Conservation (phyloP, 306 rosid genomes). For the Parietaria judaica region DNA sequence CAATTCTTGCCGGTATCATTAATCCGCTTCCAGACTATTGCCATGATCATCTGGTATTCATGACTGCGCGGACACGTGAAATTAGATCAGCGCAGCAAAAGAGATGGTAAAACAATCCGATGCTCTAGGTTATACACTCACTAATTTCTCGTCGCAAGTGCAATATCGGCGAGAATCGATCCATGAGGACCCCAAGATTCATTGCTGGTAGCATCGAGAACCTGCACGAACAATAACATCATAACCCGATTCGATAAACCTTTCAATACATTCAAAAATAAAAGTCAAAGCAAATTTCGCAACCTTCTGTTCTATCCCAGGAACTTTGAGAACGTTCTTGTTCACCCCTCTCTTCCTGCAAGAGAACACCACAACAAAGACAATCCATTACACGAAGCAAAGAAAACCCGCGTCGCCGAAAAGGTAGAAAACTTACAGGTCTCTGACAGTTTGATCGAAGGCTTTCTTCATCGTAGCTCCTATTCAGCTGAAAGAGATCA, state of each 20-base stretch:
- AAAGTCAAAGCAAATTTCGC: constrained; percentile 5
- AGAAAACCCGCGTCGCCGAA: not conserved
- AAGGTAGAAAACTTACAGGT: constrained; percentile 53
- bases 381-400: not conserved
- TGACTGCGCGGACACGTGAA: constrained; percentile 53
- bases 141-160: constrained; percentile 87
- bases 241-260: not conserved
- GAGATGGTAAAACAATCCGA: not conserved
- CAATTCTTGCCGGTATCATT: constrained; percentile 98
- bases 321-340: constrained; percentile 94
- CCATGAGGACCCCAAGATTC: constrained; percentile 99
- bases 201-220: constrained; percentile 98
- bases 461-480: constrained; percentile 72
- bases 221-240: constrained; percentile 32
- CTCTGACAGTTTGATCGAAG: constrained; percentile 94
- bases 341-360: constrained; percentile 95
- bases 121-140: constrained; percentile 30
- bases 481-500: not conserved
- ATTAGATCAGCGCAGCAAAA: not conserved
- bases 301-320: constrained; percentile 98
- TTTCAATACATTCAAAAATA: not conserved
- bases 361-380: constrained; percentile 10
- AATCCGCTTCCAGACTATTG: constrained; percentile 89
- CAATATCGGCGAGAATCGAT: constrained; percentile 90
- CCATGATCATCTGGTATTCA: constrained; percentile 94